Evolutionary conservation across 768 basidiomycete genomes (phyloP), one percentile per base, ranked within the genome.

Genomic region (Omphalotus guepiniiformis): DNA sequence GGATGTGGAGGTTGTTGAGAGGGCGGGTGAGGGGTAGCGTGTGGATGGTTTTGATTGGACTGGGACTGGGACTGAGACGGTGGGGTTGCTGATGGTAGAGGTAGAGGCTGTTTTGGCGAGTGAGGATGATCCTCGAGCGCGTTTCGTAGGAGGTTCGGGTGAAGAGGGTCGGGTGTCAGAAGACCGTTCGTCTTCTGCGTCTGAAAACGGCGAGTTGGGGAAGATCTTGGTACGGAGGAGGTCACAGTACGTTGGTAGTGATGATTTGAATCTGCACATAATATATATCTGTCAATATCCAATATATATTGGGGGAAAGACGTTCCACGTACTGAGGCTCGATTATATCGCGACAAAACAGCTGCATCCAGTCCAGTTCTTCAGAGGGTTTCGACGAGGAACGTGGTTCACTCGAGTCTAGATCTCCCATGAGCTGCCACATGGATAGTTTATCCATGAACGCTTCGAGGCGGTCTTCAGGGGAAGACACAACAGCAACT

Each of bases 371-470:
- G 55, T 92, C 88, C 2, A 69, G 67, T 29, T 73, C 67, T 16
- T 71, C 58, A 6, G 54, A 54, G 11, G 53, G 22, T 36, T 34
- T 41, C 52, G 44, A 56, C 39, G 36, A 41, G 35, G 48, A 42
- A 40, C 41, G 58, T 16, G 29, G 48, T 47, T 47, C 55, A 32
- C 50, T 45, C n/a, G 47, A 32, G 19, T 67, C 60, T 11, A 76
- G 57, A 3, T 56, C 59, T 21, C 68, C 63, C 48, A 84, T 60
- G 18, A 90, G 75, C 57, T 90, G 88, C 85, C 86, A 88, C 65
- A 76, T 80, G 3, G 83, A 85, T 6, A 91, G 62, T 56, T 82
- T 86, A 63, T 90, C 88, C 83, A 88, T 87, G 62, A 84, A 82
- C 1, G 71, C 68, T 59, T 90, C 86, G 1, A 88, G 63, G 21